phyloP scores from a whole-genome alignment of 257 asterid genomes.

The Scutellaria baicalensis region DNA sequence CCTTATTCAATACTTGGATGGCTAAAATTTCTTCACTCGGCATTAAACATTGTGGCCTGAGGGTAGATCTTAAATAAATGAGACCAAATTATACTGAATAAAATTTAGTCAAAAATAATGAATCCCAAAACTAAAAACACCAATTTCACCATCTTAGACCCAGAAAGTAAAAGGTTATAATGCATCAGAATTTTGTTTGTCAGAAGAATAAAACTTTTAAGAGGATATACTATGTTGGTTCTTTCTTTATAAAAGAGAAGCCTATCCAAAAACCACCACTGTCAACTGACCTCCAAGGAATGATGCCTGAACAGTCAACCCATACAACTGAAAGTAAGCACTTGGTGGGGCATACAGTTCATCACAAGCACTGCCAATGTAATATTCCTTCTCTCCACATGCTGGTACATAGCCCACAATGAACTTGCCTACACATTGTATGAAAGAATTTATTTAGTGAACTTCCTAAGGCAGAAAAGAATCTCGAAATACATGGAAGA shows the following conservation, averaged over 20 bases:
- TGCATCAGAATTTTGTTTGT: not conserved
- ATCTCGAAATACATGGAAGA: not conserved
- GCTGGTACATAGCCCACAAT: slow-evolving; percentile 71
- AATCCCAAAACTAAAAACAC: not conserved
- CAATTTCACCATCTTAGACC: slow-evolving; percentile 1
- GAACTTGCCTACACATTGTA: slow-evolving; percentile 65
- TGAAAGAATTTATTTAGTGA: not conserved
- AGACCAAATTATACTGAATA: not conserved
- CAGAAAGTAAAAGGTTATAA: slow-evolving; percentile 2
- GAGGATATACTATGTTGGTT: not conserved
- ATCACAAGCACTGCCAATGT: slow-evolving; percentile 82
- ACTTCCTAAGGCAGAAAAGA: slow-evolving; percentile 1
- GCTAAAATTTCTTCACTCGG: not conserved
- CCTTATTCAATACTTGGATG: not conserved
- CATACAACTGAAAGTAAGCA: slow-evolving; percentile 91
- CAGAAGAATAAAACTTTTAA: not conserved
- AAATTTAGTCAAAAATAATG: not conserved
- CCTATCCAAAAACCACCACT: slow-evolving; percentile 7
- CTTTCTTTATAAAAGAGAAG: not conserved
- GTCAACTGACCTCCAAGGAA: slow-evolving; percentile 83
- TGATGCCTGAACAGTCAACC: slow-evolving; percentile 85
- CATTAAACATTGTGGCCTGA: not conserved
- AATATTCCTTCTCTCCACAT: slow-evolving; percentile 93
- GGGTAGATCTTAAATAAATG: not conserved
- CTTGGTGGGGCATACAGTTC: slow-evolving; percentile 96